Conservation (phyloP, 2,329 filamentous ascomycete species). For the Trichothecium sympodiale region DNA sequence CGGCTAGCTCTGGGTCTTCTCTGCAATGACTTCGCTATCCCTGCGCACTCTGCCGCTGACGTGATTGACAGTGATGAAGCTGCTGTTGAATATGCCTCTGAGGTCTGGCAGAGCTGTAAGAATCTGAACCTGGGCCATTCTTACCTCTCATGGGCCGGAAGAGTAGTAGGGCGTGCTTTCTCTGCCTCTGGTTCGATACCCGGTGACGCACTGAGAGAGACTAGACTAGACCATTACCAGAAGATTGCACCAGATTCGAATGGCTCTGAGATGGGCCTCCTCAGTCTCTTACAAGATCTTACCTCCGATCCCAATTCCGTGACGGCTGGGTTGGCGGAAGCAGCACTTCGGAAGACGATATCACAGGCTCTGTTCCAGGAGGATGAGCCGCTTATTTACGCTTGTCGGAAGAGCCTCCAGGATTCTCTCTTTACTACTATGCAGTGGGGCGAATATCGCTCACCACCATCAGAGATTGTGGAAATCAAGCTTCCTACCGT, state of each 20-base stretch:
- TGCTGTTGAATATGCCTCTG: constrained; percentile 49
- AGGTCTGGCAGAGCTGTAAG: constrained; percentile 68
- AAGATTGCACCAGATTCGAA: constrained; percentile 34
- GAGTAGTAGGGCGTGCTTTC: constrained; percentile 75
- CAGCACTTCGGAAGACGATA: constrained; percentile 44
- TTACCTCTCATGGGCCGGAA: constrained; percentile 77
- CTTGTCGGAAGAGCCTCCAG: constrained; percentile 40
- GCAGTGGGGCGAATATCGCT: constrained; percentile 43
- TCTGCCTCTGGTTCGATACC: constrained; percentile 62
- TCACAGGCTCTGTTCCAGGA: constrained; percentile 37
- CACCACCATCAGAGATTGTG: constrained; percentile 40
- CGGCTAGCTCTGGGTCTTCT: constrained; percentile 62
- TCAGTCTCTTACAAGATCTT: constrained; percentile 50
- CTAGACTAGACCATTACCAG: constrained; percentile 38
- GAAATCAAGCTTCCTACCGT: neutral
- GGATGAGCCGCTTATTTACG: constrained; percentile 35
- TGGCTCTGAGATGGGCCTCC: constrained; percentile 51
- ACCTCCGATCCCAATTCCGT: constrained; percentile 45
- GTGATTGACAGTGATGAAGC: constrained; percentile 57
- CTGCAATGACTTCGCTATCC: constrained; percentile 61
- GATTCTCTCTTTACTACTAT: constrained; percentile 42
- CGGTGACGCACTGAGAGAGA: constrained; percentile 48
- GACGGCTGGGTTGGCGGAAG: constrained; percentile 49
- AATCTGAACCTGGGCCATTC: constrained; percentile 50
- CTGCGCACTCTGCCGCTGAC: constrained; percentile 36